Evolutionary conservation across 495 filamentous ascomycete species (phyloP).

Genomic region (Hypoxylon intermedium): DNA sequence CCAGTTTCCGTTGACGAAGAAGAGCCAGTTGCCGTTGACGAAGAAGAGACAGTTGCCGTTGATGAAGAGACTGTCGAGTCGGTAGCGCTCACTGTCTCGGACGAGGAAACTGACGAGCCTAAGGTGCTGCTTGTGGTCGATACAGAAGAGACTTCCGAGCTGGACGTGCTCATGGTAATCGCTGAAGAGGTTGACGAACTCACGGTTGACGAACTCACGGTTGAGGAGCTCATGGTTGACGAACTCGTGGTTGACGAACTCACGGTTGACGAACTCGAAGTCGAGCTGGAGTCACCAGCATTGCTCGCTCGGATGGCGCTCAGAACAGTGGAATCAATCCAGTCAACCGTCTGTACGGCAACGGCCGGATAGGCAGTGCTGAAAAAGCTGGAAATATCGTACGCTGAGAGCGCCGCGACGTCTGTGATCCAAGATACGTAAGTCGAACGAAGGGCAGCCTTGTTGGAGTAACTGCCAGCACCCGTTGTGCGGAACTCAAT

Average conservation of each 20-base stretch:
- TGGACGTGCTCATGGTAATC: background rate
- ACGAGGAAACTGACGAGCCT: background rate
- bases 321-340: background rate
- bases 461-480: background rate
- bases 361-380: background rate
- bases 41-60: background rate
- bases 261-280: background rate
- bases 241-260: background rate
- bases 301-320: background rate
- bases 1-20: no score
- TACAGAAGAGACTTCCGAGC: background rate
- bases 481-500: background rate
- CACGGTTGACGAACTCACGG: background rate
- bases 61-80: background rate
- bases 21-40: background rate
- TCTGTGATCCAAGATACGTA: background rate
- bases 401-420: background rate
- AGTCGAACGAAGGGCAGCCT: background rate
- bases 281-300: background rate
- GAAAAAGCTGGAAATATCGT: background rate
- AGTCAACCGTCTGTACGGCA: background rate
- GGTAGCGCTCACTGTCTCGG: background rate
- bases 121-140: background rate
- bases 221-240: background rate
- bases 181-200: background rate